phyloP scores from a whole-genome alignment of 192 early-diverging fungal genomes.

The Backusella morwellensis region DNA sequence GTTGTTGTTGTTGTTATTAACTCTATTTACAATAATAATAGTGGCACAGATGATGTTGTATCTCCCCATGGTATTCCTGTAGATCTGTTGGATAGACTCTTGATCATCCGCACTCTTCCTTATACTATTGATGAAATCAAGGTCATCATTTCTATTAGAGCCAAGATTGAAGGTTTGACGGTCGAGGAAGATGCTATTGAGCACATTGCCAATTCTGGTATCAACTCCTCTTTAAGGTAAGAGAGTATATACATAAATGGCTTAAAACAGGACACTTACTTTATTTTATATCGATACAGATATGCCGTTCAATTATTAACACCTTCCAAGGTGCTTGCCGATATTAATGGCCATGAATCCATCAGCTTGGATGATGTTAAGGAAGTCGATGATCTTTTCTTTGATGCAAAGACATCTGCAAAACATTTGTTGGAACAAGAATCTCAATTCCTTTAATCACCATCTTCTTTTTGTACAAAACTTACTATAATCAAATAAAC shows the following conservation, averaged over 20 bases:
- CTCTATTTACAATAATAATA: conserved; percentile 26
- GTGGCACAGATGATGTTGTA: conserved; percentile 76
- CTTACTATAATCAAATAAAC: neutral
- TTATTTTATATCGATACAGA: conserved; percentile 32
- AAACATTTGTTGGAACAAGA: conserved; percentile 59
- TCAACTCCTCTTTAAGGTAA: conserved; percentile 85
- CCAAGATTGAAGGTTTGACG: conserved; percentile 84
- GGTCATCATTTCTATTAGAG: conserved; percentile 90
- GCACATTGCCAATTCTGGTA: conserved; percentile 79
- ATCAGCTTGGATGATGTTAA: conserved; percentile 86
- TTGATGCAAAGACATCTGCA: conserved; percentile 82
- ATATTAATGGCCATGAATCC: conserved; percentile 79
- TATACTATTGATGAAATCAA: conserved; percentile 90
- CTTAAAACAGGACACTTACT: neutral
- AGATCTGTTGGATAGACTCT: conserved; percentile 92
- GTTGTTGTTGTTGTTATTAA: too few species aligned
- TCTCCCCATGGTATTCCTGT: conserved; percentile 95
- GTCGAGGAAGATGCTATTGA: conserved; percentile 77
- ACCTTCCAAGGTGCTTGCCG: conserved; percentile 83
- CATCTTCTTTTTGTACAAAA: neutral
- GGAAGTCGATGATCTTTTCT: conserved; percentile 84
- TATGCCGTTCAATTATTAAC: conserved; percentile 95
- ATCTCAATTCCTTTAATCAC: conserved; percentile 18
- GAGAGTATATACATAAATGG: neutral
- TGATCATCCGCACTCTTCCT: conserved; percentile 94